Evolutionary conservation across 441 rosid genomes (phyloP).

Genomic region (Eruca vesicaria): DNA sequence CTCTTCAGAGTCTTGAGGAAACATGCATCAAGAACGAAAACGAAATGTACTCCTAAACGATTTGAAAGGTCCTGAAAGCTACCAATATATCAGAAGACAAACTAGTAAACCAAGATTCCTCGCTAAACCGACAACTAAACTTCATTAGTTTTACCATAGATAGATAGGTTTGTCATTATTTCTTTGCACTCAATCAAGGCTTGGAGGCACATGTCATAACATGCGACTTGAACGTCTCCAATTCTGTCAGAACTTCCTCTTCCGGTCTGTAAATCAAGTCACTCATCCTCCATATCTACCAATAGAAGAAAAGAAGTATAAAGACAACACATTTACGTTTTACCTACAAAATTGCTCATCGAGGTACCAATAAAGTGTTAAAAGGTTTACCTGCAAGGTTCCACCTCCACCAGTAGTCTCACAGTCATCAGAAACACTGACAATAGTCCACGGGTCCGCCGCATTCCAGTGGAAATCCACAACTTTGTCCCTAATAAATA

Average conservation of each 20-base stretch:
- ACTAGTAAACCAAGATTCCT: slow-evolving; percentile 1
- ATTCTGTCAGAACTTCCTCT: slow-evolving; percentile 88
- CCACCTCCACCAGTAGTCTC: slow-evolving; percentile 97
- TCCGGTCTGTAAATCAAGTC: slow-evolving; percentile 94
- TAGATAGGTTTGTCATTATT: not conserved
- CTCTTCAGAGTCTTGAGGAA: not conserved
- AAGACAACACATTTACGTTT: not conserved
- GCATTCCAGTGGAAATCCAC: slow-evolving; percentile 97
- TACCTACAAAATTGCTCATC: not conserved
- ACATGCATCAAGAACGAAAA: not conserved
- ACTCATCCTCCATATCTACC: slow-evolving; percentile 98
- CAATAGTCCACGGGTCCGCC: slow-evolving; percentile 96
- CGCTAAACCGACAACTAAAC: slow-evolving; percentile 27
- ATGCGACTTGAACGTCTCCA: slow-evolving; percentile 93
- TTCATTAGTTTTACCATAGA: slow-evolving; percentile 17
- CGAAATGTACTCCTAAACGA: slow-evolving; percentile 7
- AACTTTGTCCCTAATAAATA: slow-evolving; percentile 75
- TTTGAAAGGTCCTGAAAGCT: slow-evolving; percentile 25
- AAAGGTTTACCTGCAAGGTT: slow-evolving; percentile 69
- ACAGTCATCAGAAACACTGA: slow-evolving; percentile 98
- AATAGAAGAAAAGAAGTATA: not conserved
- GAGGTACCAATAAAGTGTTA: not conserved
- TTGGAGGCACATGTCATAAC: slow-evolving; percentile 65
- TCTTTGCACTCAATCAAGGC: slow-evolving; percentile 35
- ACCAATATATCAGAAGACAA: slow-evolving; percentile 24